Base-by-base conservation (phyloP, 768 basidiomycete genomes). In the Leucocoprinus leucothites region DNA sequence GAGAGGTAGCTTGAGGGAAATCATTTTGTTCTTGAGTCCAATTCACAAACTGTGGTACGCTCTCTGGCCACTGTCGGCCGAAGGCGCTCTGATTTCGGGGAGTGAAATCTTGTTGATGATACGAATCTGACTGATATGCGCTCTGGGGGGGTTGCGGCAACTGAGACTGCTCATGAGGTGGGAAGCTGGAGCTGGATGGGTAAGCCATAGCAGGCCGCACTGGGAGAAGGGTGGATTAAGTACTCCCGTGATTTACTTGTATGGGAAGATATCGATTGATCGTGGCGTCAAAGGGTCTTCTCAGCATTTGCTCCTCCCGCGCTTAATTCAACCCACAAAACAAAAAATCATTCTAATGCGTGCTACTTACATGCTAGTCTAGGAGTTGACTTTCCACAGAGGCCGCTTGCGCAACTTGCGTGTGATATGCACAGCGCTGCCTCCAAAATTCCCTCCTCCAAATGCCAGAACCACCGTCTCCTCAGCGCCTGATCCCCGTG, bases 391-490 rank as follows among this genome's bases (percentile, higher is more conserved):
- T 64, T 82, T 85, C 75, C 82, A 91, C 64, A 94, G 79, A 52
- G 89, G 89, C 48, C 84, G 89, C 65, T 86, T 89, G 71, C 87
- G 87, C 76, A 87, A 75, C 73, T 94, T 94, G 61, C 91, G 82
- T 44, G 92, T 93, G 66, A 96, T 79, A 69, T 93, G 90, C 62
- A 95, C 91, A 52, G 87, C 82, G 64, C 85, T 91, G 55, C 80
- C 82, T 48, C 77, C 85, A 69, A 76, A 77, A 60, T 77, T 85
- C 61, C 76, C 78, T 58, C 84, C 87, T 56, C 89, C 89, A 71
- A 94, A 93, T 35, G 91, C 91, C 61, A 95, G 77, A 50, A 96
- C 92, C 41, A 95, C 92, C n/a, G 89, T 91, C 72, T 94, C 92
- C 69, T 91, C 89, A 57, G 82, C 84, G 53, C 87, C 84, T 58